Evolutionary conservation across 2,329 filamentous ascomycete genomes (phyloP), one percentile per base, ranked within the genome.

Genomic region (Fusarium sp.): DNA sequence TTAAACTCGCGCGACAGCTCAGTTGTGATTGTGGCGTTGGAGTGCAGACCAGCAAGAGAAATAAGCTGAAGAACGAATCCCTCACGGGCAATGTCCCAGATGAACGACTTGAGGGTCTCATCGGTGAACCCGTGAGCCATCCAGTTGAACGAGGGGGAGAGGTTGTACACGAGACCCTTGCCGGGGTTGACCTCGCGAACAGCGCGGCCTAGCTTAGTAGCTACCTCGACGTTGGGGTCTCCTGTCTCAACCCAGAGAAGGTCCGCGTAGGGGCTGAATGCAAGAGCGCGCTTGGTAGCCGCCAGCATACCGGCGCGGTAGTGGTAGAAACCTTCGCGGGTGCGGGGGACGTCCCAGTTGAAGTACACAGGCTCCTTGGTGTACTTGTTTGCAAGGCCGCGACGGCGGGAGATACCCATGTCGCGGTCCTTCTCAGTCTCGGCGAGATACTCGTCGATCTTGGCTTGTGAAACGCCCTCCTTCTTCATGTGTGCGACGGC

Each of bases 101-200:
- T 93, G 82, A 99, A 99, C 11, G 90, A 94, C 84, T 93, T 94
- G 63, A 99, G 88, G 11, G 92, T 92, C 70, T 90, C 91, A 73
- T 95, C 91, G 7, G 90, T 92, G 84, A 98, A 99, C 36, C 96
- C 96, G 81, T 98, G 95, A 17, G 91, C 91, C 90, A 97, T 96
- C 96, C 96, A 99, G 87, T 99, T 98, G 89, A 99, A 99, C 14
- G 94, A 97, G 2, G 96, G 96, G 9, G 92, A 95, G 4, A 99
- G 89, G 85, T 99, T 99, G 86, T 99, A 99, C 1, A 98, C 96
- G 31, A 99, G 89, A 41, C 94, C 93, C 88, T 98, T 98, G 69
- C 90, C 91, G 0, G 95, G 94, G 78, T 90, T 87, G 7, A 84
- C 86, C 1, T 85, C 83, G 62, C 93, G 90, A 69, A 99, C 96